Conservation (phyloP, 2,329 filamentous ascomycete species). For the Fusarium mangiferae region DNA sequence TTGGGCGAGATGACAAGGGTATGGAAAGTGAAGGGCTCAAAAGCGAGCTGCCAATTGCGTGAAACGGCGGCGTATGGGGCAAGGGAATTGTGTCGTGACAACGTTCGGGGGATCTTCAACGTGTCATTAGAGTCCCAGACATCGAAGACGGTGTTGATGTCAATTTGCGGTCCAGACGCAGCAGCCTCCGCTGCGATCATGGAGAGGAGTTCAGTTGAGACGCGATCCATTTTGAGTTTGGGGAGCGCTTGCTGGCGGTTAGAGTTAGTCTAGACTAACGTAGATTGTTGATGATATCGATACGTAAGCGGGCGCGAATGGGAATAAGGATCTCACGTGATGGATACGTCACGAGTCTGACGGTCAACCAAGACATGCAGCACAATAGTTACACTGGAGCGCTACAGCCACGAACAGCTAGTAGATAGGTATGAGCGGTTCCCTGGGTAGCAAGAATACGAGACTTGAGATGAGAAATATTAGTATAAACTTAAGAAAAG, state of each 20-base stretch:
- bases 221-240: neutral
- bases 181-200: neutral
- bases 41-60: conserved; percentile 11
- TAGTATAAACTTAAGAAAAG: no score
- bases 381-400: no score
- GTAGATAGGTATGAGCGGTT: no score
- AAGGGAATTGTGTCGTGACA: neutral
- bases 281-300: neutral
- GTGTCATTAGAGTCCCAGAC: conserved; percentile 5
- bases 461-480: no score
- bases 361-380: no score
- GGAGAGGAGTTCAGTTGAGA: conserved; percentile 5
- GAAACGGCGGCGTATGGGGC: conserved; percentile 1
- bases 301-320: neutral
- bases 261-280: neutral
- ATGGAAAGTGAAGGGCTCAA: conserved; percentile 6
- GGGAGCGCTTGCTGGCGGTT: neutral
- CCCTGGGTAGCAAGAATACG: no score
- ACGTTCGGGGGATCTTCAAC: neutral
- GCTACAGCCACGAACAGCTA: no score
- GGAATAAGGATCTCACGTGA: neutral
- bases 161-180: neutral
- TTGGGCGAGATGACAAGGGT: conserved; percentile 1
- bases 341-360: neutral
- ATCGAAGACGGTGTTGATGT: neutral